phyloP scores from a whole-genome alignment of 257 asterid genomes.

The Solanum sitiens region DNA sequence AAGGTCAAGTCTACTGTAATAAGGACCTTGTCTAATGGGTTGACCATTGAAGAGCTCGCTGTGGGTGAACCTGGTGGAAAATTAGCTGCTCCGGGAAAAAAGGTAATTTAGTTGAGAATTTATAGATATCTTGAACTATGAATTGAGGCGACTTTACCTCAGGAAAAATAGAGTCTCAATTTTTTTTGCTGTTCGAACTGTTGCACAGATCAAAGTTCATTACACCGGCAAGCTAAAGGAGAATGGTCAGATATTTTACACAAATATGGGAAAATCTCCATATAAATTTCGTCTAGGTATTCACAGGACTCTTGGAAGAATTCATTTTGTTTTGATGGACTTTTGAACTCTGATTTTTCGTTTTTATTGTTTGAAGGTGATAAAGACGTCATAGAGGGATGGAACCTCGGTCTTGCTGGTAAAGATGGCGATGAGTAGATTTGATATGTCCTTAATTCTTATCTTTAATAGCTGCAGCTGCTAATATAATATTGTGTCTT shows the following conservation, averaged over 20 bases:
- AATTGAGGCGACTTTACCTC: neutral
- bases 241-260: slow-evolving; percentile 42
- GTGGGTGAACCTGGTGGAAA: slow-evolving; percentile 55
- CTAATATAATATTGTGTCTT: neutral
- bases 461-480: neutral
- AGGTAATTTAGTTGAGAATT: slow-evolving; percentile 24
- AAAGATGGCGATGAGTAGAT: neutral
- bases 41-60: slow-evolving; percentile 60
- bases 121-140: neutral
- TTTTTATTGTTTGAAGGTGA: slow-evolving; percentile 33
- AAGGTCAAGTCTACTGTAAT: slow-evolving; percentile 7
- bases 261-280: slow-evolving; percentile 39
- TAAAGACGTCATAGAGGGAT: slow-evolving; percentile 46
- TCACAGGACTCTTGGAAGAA: neutral
- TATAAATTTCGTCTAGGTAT: slow-evolving; percentile 63
- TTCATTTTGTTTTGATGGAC: neutral
- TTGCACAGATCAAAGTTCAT: slow-evolving; percentile 53
- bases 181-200: neutral
- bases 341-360: neutral
- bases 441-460: neutral
- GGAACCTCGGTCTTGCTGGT: slow-evolving; percentile 76
- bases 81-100: slow-evolving; percentile 57
- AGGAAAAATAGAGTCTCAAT: neutral
- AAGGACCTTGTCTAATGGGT: slow-evolving; percentile 62
- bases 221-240: slow-evolving; percentile 60